These are phyloP conservation scores for Calonectria pseudoturangicola DNA, from an alignment of 2,329 filamentous ascomycete species.

Conservation along the genomic window DNA sequence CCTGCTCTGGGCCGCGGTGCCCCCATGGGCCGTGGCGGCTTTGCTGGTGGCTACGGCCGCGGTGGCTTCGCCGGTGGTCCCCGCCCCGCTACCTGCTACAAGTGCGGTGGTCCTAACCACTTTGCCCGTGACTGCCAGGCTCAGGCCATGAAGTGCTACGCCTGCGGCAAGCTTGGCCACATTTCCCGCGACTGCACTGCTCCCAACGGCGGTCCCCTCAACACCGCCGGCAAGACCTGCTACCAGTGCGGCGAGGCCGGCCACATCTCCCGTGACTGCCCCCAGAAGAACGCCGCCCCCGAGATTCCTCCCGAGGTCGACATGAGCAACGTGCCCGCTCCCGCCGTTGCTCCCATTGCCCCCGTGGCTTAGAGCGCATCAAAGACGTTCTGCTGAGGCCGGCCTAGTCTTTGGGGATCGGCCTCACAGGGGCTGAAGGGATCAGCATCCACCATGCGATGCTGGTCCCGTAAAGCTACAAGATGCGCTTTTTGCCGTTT, in stretches of 20 bases:
- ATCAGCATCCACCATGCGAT: conserved; percentile 32
- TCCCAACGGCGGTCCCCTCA: conserved; percentile 95
- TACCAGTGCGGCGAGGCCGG: conserved; percentile 97
- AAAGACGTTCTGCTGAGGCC: conserved; percentile 41
- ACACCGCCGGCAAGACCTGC: conserved; percentile 98
- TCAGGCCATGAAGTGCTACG: conserved; percentile 98
- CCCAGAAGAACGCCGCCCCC: conserved; percentile 78
- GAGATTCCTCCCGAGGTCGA: conserved; percentile 69
- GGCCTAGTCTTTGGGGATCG: conserved; percentile 26
- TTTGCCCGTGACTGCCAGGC: conserved; percentile 99
- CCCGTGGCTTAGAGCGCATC: conserved; percentile 60
- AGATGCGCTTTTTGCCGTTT: conserved; percentile 50
- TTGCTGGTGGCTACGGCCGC: conserved; percentile 76
- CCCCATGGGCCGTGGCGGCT: conserved; percentile 83
- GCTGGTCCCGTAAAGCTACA: conserved; percentile 37
- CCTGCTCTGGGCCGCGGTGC: conserved; percentile 78
- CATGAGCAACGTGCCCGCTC: conserved; percentile 63
- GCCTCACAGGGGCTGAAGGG: conserved; percentile 41
- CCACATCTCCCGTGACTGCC: conserved; percentile 97
- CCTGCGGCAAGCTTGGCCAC: conserved; percentile 95
- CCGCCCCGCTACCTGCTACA: conserved; percentile 82
- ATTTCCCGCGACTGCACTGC: conserved; percentile 96
- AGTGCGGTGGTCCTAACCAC: conserved; percentile 93
- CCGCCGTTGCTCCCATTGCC: conserved; percentile 68
- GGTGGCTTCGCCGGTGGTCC: conserved; percentile 84